Percentiles rank a stretch among this genome's conserved stretches.
Conservation (phyloP, 1,284 basidiomycete species). For the Amylostereum chailletii region DNA sequence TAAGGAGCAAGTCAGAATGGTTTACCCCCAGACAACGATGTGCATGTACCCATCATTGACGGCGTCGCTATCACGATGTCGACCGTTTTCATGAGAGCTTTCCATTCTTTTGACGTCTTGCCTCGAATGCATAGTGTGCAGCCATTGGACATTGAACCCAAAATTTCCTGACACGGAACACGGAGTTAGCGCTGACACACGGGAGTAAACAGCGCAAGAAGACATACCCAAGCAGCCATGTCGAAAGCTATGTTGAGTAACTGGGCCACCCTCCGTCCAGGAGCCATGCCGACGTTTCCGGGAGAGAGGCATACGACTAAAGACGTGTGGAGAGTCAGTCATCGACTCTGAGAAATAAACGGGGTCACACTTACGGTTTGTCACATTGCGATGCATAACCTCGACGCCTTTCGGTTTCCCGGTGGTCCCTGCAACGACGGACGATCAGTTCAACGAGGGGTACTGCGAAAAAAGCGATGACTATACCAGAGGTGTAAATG, state of each 20-base stretch:
- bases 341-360: not conserved
- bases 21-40: not conserved
- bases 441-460: slow-evolving; percentile 1
- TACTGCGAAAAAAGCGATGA: not conserved
- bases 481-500: slow-evolving; percentile 51
- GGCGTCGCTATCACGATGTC: slow-evolving; percentile 48
- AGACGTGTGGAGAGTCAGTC: slow-evolving; percentile 4
- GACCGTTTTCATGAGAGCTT: slow-evolving; percentile 44
- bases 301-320: slow-evolving; percentile 44
- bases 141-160: slow-evolving; percentile 47
- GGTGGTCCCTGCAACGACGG: slow-evolving; percentile 35
- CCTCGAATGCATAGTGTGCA: slow-evolving; percentile 47
- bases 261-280: slow-evolving; percentile 45
- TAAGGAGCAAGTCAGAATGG: slow-evolving; percentile 5
- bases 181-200: not conserved
- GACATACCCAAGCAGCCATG: slow-evolving; percentile 49
- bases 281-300: slow-evolving; percentile 46
- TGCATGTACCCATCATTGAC: slow-evolving; percentile 34
- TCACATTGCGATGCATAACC: slow-evolving; percentile 48
- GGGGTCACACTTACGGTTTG: slow-evolving; percentile 33
- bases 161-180: slow-evolving; percentile 36
- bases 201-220: not conserved
- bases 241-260: slow-evolving; percentile 54
- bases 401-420: slow-evolving; percentile 52
- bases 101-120: slow-evolving; percentile 48